A percentile compares a stretch with the other conserved stretches of the same genome.
Conservation (phyloP, 805 yeast genomes). For the Debaryomyces castellii region DNA sequence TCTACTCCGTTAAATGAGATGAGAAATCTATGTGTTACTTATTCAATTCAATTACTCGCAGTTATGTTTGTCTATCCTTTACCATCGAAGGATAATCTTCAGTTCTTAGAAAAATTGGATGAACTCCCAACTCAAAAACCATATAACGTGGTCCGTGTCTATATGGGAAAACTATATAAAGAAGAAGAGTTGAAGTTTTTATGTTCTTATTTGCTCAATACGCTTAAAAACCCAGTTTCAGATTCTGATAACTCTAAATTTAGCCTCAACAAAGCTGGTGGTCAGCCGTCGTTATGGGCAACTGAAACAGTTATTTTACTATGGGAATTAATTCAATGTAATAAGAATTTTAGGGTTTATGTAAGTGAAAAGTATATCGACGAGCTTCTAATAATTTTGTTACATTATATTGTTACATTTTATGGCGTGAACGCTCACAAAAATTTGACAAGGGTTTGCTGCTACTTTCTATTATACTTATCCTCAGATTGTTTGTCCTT, state of each 20-base stretch:
- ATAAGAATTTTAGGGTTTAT: constrained; percentile 49
- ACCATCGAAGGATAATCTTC: constrained; percentile 42
- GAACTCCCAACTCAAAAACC: constrained; percentile 31
- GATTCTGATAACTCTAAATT: constrained; percentile 12
- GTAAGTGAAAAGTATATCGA: constrained; percentile 44
- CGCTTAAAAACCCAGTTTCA: constrained; percentile 47
- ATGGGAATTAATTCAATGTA: constrained; percentile 80
- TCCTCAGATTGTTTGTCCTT: constrained; percentile 40
- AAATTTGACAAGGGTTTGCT: constrained; percentile 48
- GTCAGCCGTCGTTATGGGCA: constrained; percentile 44
- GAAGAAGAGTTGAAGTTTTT: constrained; percentile 55
- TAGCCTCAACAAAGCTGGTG: constrained; percentile 14
- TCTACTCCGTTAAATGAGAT: constrained; percentile 33
- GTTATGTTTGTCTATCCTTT: constrained; percentile 62
- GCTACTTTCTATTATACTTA: constrained; percentile 53
- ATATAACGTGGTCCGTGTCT: constrained; percentile 48
- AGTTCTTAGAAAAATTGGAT: constrained; percentile 33
- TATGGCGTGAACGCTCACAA: constrained; percentile 36
- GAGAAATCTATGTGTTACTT: constrained; percentile 49
- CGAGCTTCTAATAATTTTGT: constrained; percentile 52
- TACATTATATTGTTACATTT: constrained; percentile 58
- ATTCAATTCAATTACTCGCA: constrained; percentile 61
- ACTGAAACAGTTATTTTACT: constrained; percentile 60
- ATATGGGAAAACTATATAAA: constrained; percentile 53
- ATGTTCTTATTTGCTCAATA: constrained; percentile 45